Base-by-base conservation (phyloP, 768 basidiomycete genomes). In the Pleurotus ostreatus region DNA sequence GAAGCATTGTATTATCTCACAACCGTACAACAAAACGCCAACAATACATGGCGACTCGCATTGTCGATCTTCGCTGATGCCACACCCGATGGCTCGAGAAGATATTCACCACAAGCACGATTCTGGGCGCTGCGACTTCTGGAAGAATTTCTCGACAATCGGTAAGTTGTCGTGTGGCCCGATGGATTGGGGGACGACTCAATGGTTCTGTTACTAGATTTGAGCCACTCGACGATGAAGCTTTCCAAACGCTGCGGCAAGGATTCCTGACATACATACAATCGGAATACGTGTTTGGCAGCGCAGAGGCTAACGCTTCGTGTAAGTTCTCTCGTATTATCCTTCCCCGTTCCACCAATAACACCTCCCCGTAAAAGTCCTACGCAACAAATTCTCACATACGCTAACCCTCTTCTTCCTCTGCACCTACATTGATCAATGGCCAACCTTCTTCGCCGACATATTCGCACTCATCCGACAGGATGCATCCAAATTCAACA, bases 351-450 rank as follows among this genome's bases (percentile, higher is more conserved):
- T 45, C 48, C 55, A 9, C 49, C 41, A 46, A 43, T 62, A 55
- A 65, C 60, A 52, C 41, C 46, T 38, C 40, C 30, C 51, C 22
- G 11, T 45, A 34, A 59, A 95, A 53, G 93, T 90, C 72, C 73
- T 98, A 55, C 86, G 95, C 67, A 98, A 98, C 78, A 97, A 97
- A 70, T 92, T 94, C 74, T 90, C 91, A 23, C 92, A 94, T 74
- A 92, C 92, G 38, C 77, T 94, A 57, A 89, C 92, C 1, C 81
- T 92, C 48, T 85, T 95, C 73, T 95, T 95, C 74, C 80, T 95
- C 51, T 86, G 85, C 76, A 86, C 89, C 11, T 97, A 96, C 70
- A 81, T 85, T 61, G 81, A 86, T 55, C 89, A 89, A 71, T 92
- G 92, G 86, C 88, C 93, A 57, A 72, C 85, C 26, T 91, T 98